A percentile compares a stretch with the other conserved stretches of the same genome.
phyloP scores from a whole-genome alignment of 441 rosid genomes.

The Adansonia gregorii region DNA sequence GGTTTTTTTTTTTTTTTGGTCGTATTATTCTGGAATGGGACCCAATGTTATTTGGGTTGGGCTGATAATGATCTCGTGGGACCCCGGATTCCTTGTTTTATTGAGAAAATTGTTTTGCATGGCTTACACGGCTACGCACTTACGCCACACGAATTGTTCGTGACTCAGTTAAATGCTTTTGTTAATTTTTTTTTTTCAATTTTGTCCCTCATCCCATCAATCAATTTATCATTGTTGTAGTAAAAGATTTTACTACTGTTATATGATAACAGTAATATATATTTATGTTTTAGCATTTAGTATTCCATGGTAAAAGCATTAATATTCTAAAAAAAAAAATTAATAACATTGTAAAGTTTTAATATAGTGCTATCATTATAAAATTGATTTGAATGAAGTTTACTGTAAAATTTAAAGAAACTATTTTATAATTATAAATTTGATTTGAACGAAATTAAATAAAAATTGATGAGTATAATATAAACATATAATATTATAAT shows the following conservation, averaged over 20 bases:
- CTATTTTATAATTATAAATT: too few relatives aligned
- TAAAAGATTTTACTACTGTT: background rate
- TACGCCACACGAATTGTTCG: background rate
- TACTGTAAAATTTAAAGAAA: too few relatives aligned
- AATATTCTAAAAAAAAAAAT: too few relatives aligned
- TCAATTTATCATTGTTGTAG: background rate
- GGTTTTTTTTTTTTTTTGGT: background rate
- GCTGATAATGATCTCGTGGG: constrained; percentile 35
- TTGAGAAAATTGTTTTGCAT: constrained; percentile 4
- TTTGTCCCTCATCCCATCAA: background rate
- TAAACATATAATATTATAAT: too few relatives aligned
- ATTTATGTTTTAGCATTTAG: too few relatives aligned
- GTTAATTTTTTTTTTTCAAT: background rate
- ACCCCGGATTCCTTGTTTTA: background rate
- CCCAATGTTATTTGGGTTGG: background rate
- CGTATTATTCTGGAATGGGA: background rate
- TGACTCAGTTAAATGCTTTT: background rate
- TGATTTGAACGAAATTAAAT: too few relatives aligned
- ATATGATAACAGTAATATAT: too few relatives aligned
- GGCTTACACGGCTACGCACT: background rate
- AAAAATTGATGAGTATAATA: too few relatives aligned
- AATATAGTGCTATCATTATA: too few relatives aligned
- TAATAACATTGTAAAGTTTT: too few relatives aligned
- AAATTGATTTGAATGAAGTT: too few relatives aligned
- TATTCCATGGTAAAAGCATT: background rate